These are phyloP conservation scores for Capsicum chinense DNA, from an alignment of 257 asterid species.

Conservation along the genomic window DNA sequence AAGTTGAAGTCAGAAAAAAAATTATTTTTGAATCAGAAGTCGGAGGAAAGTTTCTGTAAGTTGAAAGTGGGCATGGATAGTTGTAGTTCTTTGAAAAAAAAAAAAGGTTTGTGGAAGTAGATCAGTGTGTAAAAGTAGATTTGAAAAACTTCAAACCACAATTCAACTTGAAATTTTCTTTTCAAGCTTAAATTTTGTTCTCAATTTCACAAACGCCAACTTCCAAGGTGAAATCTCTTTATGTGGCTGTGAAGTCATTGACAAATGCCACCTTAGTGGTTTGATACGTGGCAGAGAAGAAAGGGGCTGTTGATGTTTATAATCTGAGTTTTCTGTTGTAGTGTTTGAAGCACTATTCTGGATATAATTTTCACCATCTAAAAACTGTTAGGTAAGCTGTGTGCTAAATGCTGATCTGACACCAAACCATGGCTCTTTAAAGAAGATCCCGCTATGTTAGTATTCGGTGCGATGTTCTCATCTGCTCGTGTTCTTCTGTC, in stretches of 20 bases:
- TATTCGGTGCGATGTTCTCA: not conserved
- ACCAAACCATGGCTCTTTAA: not conserved
- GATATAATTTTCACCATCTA: not conserved
- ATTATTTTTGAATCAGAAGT: not conserved
- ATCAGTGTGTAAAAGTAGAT: not conserved
- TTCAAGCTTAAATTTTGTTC: not conserved
- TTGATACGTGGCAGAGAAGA: not conserved
- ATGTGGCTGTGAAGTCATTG: constrained; percentile 10
- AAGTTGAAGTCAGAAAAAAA: not conserved
- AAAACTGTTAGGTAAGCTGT: not conserved
- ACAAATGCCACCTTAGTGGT: not conserved
- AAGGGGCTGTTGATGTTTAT: not conserved
- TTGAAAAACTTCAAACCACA: not conserved
- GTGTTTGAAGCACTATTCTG: not conserved
- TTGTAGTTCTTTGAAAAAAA: not conserved
- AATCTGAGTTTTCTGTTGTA: constrained; percentile 10
- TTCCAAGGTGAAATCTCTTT: not conserved
- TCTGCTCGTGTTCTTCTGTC: not conserved
- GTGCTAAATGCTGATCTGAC: not conserved
- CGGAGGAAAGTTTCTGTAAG: not conserved
- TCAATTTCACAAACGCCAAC: not conserved
- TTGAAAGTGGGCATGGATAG: not conserved
- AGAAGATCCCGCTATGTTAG: not conserved
- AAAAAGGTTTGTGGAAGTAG: not conserved
- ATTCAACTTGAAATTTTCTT: constrained; percentile 3